Evolutionary conservation across 768 basidiomycete species (phyloP).

Genomic region (Tulasnella sp.): DNA sequence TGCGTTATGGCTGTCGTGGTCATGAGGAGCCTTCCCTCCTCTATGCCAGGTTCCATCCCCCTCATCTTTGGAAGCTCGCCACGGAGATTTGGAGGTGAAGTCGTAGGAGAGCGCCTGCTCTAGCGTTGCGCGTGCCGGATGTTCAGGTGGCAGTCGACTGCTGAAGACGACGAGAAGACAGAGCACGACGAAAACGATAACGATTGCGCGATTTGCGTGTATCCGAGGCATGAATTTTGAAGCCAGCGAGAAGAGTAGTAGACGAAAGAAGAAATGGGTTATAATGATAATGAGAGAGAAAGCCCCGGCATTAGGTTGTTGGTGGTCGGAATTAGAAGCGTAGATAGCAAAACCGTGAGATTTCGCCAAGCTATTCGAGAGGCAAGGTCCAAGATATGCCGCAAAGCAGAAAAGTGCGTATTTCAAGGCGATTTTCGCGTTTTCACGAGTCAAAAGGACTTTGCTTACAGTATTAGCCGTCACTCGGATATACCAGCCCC

Average conservation of each 20-base stretch:
- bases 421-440: no score
- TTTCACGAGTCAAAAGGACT: no score
- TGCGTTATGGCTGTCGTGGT: background rate
- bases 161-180: background rate
- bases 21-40: background rate
- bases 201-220: background rate
- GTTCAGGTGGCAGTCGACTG: background rate
- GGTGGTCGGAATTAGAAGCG: background rate
- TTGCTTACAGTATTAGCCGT: no score
- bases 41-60: background rate
- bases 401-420: no score
- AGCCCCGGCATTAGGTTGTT: background rate
- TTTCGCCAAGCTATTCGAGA: background rate
- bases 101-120: background rate
- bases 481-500: no score
- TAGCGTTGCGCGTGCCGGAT: constrained; percentile 1
- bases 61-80: background rate
- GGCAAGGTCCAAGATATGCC: no score
- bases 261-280: background rate
- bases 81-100: background rate
- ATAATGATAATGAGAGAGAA: background rate
- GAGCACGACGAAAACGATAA: background rate
- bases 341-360: background rate
- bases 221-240: background rate
- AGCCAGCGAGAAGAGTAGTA: no score